Evolutionary conservation across 805 yeast species (phyloP).

Genomic region (Yamadazyma endophytica): DNA sequence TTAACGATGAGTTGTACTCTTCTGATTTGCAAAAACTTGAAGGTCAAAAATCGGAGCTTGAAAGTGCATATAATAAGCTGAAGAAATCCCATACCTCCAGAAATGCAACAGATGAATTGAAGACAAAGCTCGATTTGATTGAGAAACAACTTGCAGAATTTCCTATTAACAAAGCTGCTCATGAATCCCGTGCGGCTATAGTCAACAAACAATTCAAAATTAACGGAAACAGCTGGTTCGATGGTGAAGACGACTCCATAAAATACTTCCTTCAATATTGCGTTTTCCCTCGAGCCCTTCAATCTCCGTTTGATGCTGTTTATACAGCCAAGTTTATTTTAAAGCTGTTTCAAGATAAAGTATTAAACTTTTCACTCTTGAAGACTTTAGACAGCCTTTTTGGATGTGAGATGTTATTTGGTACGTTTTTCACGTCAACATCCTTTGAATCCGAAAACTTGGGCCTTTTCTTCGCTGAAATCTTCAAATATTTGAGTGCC

Average conservation of each 20-base stretch:
- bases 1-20: conserved; percentile 46
- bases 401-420: conserved; percentile 42
- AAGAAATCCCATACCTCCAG: conserved; percentile 1
- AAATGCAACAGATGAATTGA: too few species aligned
- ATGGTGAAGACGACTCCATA: conserved; percentile 9
- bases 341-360: conserved; percentile 36
- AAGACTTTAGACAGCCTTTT: conserved; percentile 45
- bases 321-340: conserved; percentile 61
- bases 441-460: conserved; percentile 76
- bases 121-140: too few species aligned
- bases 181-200: conserved; percentile 34
- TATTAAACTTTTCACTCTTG: conserved; percentile 35
- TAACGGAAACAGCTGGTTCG: conserved; percentile 39
- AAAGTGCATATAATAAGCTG: conserved; percentile 3
- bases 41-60: conserved; percentile 5
- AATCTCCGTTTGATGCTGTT: conserved; percentile 80
- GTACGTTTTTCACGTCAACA: conserved; percentile 66
- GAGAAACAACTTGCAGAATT: conserved; percentile 23
- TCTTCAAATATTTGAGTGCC: conserved; percentile 39
- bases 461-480: conserved; percentile 64
- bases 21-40: conserved; percentile 39
- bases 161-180: conserved; percentile 42
- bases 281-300: conserved; percentile 69
- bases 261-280: conserved; percentile 54
- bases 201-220: conserved; percentile 22